Evolutionary conservation across 495 filamentous ascomycete species (phyloP).

Genomic region (Xylaria acuta): DNA sequence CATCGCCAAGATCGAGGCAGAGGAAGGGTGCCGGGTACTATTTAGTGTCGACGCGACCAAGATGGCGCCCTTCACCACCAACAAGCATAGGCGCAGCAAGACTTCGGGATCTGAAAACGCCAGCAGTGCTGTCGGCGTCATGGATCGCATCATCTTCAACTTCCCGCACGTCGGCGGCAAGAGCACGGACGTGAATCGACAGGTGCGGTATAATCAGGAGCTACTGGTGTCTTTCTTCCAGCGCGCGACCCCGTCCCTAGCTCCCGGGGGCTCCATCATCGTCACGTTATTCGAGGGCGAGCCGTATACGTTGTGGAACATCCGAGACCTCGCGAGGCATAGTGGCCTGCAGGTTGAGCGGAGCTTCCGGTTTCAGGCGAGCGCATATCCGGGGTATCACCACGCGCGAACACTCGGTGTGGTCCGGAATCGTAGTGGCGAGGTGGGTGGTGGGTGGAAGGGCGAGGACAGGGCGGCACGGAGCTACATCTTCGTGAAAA

Average conservation of each 20-base stretch:
- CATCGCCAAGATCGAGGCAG: conserved; percentile 59
- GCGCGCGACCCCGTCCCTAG: conserved; percentile 51
- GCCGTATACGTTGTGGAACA: conserved; percentile 95
- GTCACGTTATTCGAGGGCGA: conserved; percentile 91
- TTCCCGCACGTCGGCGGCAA: conserved; percentile 96
- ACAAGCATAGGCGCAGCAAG: conserved; percentile 30
- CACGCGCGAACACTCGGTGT: conserved; percentile 89
- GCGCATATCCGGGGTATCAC: conserved; percentile 80
- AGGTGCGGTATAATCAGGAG: conserved; percentile 92
- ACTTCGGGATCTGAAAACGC: background rate
- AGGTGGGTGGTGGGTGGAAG: conserved; percentile 64
- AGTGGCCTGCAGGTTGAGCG: conserved; percentile 73
- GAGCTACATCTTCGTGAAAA: conserved; percentile 80
- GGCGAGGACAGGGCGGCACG: conserved; percentile 77
- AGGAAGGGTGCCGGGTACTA: conserved; percentile 57
- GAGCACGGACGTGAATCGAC: conserved; percentile 89
- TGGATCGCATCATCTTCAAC: conserved; percentile 87
- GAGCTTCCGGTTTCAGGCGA: conserved; percentile 78
- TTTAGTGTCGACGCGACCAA: conserved; percentile 78
- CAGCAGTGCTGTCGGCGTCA: conserved; percentile 53
- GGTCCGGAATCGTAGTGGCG: conserved; percentile 64
- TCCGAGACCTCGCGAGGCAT: conserved; percentile 83
- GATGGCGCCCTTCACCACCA: conserved; percentile 56
- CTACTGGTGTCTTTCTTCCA: conserved; percentile 84
- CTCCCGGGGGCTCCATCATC: conserved; percentile 69